A percentile compares a stretch with the other conserved stretches of the same genome.
These are phyloP conservation scores for Ceratocystis cacaofunesta DNA, from an alignment of 2,329 filamentous ascomycete genomes.

Conservation along the genomic window DNA sequence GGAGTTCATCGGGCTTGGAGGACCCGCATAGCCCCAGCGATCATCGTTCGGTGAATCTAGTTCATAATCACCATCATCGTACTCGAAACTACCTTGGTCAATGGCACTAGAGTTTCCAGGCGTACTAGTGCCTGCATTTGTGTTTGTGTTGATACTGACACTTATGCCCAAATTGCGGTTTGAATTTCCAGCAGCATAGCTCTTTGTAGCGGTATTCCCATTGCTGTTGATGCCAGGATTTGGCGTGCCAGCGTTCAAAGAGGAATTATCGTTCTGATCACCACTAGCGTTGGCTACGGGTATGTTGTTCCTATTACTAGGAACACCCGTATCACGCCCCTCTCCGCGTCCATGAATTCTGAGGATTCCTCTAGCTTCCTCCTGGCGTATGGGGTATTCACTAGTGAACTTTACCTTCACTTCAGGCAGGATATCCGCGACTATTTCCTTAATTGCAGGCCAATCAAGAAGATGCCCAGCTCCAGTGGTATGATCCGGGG, in stretches of 20 bases:
- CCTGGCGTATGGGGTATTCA: conserved; percentile 62
- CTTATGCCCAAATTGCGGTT: not conserved
- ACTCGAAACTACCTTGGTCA: conserved; percentile 28
- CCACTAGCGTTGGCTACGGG: not conserved
- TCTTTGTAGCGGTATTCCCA: not conserved
- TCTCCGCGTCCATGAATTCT: conserved; percentile 68
- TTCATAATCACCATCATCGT: conserved; percentile 31
- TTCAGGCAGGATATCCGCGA: conserved; percentile 34
- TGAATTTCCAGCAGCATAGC: not conserved
- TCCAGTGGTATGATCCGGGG: conserved; percentile 78
- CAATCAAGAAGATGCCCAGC: conserved; percentile 67
- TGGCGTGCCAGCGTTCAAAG: not conserved
- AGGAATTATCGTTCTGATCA: not conserved
- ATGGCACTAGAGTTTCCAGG: not conserved
- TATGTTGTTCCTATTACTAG: not conserved
- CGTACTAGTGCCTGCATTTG: not conserved
- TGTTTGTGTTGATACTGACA: not conserved
- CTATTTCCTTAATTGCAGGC: conserved; percentile 51
- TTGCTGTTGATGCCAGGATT: not conserved
- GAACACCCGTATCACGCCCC: conserved; percentile 27
- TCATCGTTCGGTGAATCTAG: conserved; percentile 31
- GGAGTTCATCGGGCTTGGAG: conserved; percentile 29
- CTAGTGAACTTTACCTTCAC: conserved; percentile 42
- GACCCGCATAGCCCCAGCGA: conserved; percentile 46
- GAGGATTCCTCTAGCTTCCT: conserved; percentile 58